A percentile compares a stretch with the other conserved stretches of the same genome.
phyloP scores from a whole-genome alignment of 331 rosid species.

The Malus hybrid region DNA sequence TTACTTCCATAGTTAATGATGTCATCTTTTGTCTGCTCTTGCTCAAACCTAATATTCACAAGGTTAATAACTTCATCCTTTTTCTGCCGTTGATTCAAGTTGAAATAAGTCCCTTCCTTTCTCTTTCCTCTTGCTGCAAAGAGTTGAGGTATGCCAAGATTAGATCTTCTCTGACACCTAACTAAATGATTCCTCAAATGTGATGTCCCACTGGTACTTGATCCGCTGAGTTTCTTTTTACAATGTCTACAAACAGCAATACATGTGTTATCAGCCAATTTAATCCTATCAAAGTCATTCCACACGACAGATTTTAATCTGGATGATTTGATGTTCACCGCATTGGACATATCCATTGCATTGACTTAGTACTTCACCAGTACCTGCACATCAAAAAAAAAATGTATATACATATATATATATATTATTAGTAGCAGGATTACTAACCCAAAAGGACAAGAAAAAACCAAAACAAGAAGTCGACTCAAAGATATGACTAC shows the following conservation, averaged over 20 bases:
- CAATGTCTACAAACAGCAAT: slow-evolving; percentile 96
- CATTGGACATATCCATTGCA: slow-evolving; percentile 91
- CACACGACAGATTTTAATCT: slow-evolving; percentile 94
- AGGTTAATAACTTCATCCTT: slow-evolving; percentile 69
- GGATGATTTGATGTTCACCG: slow-evolving; percentile 75
- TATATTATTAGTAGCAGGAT: neutral
- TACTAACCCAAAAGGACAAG: neutral
- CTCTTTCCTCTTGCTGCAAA: slow-evolving; percentile 75
- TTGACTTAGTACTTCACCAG: slow-evolving; percentile 31
- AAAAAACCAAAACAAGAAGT: neutral
- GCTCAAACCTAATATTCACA: slow-evolving; percentile 87
- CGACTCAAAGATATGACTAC: neutral
- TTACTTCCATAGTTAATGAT: slow-evolving; percentile 32
- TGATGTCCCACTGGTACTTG: slow-evolving; percentile 97
- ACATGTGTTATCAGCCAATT: slow-evolving; percentile 72
- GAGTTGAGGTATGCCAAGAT: slow-evolving; percentile 57
- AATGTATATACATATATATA: neutral
- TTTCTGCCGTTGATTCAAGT: slow-evolving; percentile 59
- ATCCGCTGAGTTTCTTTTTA: slow-evolving; percentile 94
- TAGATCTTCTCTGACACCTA: slow-evolving; percentile 87
- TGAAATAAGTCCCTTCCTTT: slow-evolving; percentile 62
- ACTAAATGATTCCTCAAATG: slow-evolving; percentile 93
- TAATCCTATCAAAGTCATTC: slow-evolving; percentile 97
- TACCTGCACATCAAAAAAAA: slow-evolving; percentile 16
- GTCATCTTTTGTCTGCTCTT: slow-evolving; percentile 72